phyloP scores from a whole-genome alignment of 2,329 filamentous ascomycete genomes.

The Verticillium dahliae region DNA sequence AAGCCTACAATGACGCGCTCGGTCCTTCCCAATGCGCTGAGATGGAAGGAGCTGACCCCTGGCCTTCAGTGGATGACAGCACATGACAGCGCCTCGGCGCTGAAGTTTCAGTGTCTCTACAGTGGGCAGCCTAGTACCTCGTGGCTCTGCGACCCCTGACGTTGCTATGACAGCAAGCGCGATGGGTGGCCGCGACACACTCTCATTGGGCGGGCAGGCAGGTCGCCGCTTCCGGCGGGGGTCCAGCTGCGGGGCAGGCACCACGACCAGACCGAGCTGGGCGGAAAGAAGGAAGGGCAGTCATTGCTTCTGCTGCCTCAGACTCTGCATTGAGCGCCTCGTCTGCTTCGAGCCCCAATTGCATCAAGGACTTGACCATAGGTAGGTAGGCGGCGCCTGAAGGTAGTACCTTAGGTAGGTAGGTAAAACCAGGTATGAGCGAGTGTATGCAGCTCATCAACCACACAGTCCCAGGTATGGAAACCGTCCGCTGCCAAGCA shows the following conservation, averaged over 20 bases:
- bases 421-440: too few relatives aligned
- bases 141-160: not conserved
- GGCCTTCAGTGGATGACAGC: not conserved
- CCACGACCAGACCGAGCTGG: not conserved
- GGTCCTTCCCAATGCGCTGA: not conserved
- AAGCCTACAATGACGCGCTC: conserved; percentile 3
- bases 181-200: not conserved
- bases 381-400: too few relatives aligned
- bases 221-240: not conserved
- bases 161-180: conserved; percentile 3
- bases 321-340: not conserved
- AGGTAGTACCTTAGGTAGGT: too few relatives aligned
- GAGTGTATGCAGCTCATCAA: too few relatives aligned
- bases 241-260: not conserved
- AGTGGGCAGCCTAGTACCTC: not conserved
- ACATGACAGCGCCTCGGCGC: not conserved
- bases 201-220: not conserved
- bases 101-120: not conserved
- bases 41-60: not conserved
- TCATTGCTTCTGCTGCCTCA: not conserved
- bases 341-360: too few relatives aligned
- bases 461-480: too few relatives aligned
- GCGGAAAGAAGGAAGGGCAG: not conserved
- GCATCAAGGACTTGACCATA: too few relatives aligned
- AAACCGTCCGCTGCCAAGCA: too few relatives aligned